Conservation (phyloP, 768 basidiomycete species). For the Trametopsis cervina region DNA sequence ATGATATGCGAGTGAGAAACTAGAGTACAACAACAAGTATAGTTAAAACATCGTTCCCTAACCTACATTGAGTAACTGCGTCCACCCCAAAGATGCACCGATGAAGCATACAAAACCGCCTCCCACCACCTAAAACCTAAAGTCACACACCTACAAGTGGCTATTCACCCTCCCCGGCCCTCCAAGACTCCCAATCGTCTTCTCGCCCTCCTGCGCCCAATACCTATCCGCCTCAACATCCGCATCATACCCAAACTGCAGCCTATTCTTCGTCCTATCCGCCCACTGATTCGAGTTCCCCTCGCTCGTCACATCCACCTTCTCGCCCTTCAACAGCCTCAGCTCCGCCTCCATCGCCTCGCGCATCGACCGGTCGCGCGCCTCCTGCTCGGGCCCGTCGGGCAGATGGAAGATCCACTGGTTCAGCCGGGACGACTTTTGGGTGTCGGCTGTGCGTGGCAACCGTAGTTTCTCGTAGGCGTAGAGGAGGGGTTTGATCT, state of each 20-base stretch:
- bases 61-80: too few species aligned
- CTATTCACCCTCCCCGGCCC: conserved; percentile 2
- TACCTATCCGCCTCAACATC: conserved; percentile 43
- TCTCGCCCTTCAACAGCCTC: conserved; percentile 16
- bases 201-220: conserved; percentile 33
- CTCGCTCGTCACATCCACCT: conserved; percentile 12
- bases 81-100: too few species aligned
- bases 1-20: neutral
- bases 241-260: conserved; percentile 49
- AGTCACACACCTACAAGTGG: neutral
- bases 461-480: conserved; percentile 49
- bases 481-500: conserved; percentile 38
- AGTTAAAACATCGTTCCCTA: neutral
- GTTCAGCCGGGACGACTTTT: conserved; percentile 42
- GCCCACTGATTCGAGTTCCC: conserved; percentile 53
- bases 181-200: conserved; percentile 2
- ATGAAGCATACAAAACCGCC: too few species aligned
- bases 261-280: conserved; percentile 40
- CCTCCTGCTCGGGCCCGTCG: conserved; percentile 46
- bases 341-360: conserved; percentile 37
- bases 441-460: conserved; percentile 41
- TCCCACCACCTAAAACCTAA: too few species aligned
- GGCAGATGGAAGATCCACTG: conserved; percentile 48
- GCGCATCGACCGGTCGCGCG: conserved; percentile 45
- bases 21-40: conserved; percentile 1